Evolutionary conservation across 2,329 filamentous ascomycete genomes (phyloP).

Genomic region (Elsinoe necatrix): DNA sequence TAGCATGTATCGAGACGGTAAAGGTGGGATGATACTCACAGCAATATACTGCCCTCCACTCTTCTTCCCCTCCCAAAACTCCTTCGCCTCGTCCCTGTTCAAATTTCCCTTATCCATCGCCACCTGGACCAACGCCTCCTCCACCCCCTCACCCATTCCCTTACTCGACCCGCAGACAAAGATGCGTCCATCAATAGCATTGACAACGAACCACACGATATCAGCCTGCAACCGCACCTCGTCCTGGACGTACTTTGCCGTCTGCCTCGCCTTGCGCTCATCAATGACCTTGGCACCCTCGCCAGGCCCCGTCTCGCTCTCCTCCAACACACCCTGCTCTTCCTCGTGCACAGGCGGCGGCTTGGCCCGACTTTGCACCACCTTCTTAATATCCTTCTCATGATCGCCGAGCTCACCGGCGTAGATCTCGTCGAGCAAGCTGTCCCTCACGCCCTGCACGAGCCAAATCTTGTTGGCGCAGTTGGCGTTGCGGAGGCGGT

Average conservation of each 20-base stretch:
- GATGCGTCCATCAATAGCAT: constrained; percentile 86
- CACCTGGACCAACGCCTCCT: constrained; percentile 77
- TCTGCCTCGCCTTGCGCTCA: constrained; percentile 51
- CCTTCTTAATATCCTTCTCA: constrained; percentile 50
- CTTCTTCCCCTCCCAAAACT: constrained; percentile 89
- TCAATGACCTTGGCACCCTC: constrained; percentile 77
- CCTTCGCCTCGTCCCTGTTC: constrained; percentile 67
- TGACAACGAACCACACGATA: constrained; percentile 97
- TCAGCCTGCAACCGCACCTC: constrained; percentile 87
- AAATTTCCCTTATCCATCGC: constrained; percentile 89
- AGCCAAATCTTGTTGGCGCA: constrained; percentile 98
- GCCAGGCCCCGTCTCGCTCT: constrained; percentile 33
- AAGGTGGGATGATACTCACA: constrained; percentile 13
- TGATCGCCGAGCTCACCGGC: constrained; percentile 93
- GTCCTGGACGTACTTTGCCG: constrained; percentile 90
- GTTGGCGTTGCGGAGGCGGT: constrained; percentile 84
- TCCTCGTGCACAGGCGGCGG: constrained; percentile 23
- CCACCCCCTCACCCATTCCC: constrained; percentile 96
- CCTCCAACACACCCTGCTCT: constrained; percentile 23
- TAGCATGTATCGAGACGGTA: background rate
- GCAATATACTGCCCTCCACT: constrained; percentile 92
- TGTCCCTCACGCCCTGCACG: constrained; percentile 87
- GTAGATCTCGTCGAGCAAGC: constrained; percentile 90
- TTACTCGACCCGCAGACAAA: constrained; percentile 94
- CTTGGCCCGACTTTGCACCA: constrained; percentile 38